Evolutionary conservation across 2,329 filamentous ascomycete genomes (phyloP).

Genomic region (Xylariomycetidae sp.): DNA sequence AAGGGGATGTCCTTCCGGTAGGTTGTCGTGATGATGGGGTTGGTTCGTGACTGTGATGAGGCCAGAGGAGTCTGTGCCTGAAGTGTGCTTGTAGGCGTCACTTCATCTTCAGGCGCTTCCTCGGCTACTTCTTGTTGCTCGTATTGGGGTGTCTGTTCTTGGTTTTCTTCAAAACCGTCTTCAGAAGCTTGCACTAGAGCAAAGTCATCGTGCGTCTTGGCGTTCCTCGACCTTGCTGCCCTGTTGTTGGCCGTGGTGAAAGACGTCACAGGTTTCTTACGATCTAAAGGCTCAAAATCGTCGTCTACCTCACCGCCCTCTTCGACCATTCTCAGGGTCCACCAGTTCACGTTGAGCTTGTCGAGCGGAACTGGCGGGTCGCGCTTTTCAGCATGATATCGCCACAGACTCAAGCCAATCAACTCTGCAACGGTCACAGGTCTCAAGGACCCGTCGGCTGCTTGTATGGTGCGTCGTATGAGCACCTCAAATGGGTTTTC

Average conservation of each 20-base stretch:
- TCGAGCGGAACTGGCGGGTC: slow-evolving; percentile 61
- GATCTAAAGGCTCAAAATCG: slow-evolving; percentile 74
- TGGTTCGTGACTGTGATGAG: slow-evolving; percentile 38
- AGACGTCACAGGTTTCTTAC: slow-evolving; percentile 68
- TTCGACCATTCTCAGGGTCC: slow-evolving; percentile 79
- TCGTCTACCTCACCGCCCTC: slow-evolving; percentile 81
- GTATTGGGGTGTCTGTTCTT: slow-evolving; percentile 62
- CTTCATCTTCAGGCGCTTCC: slow-evolving; percentile 35
- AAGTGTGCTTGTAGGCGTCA: slow-evolving; percentile 46
- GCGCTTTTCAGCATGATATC: slow-evolving; percentile 71
- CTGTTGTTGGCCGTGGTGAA: slow-evolving; percentile 80
- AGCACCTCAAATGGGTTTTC: slow-evolving; percentile 67
- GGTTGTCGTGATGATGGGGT: slow-evolving; percentile 59
- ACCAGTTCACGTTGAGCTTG: slow-evolving; percentile 75
- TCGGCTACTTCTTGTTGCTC: slow-evolving; percentile 46
- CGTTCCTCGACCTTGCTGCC: slow-evolving; percentile 56
- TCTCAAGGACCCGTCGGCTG: slow-evolving; percentile 57
- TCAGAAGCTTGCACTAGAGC: slow-evolving; percentile 69
- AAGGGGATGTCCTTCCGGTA: slow-evolving; percentile 49
- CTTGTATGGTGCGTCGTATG: slow-evolving; percentile 64
- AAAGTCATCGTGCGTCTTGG: slow-evolving; percentile 79
- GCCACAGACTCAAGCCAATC: slow-evolving; percentile 75
- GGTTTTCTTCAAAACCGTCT: slow-evolving; percentile 65
- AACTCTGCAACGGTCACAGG: slow-evolving; percentile 71
- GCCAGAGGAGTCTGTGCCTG: slow-evolving; percentile 31